These are phyloP conservation scores for Epichloe coenophiala DNA, from an alignment of 2,329 filamentous ascomycete genomes.

Conservation along the genomic window DNA sequence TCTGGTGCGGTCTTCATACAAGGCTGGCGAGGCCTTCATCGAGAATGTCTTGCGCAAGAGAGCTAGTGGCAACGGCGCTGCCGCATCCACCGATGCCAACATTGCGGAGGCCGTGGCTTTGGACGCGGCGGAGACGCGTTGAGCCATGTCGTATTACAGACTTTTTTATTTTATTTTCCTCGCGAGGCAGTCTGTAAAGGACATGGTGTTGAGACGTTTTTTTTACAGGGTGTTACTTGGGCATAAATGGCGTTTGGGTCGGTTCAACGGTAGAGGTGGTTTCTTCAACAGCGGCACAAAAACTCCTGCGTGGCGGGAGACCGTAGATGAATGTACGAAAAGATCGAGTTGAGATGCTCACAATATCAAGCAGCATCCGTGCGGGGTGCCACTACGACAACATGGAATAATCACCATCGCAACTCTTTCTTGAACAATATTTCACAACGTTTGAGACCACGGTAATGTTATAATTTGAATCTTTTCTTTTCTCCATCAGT, in stretches of 20 bases:
- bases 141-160: background rate
- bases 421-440: no score
- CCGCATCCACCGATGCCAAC: constrained; percentile 12
- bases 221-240: background rate
- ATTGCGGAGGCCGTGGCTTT: constrained; percentile 27
- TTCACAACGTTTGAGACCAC: no score
- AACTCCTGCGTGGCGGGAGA: background rate
- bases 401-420: background rate
- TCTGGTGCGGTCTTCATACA: constrained; percentile 88
- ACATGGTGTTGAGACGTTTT: background rate
- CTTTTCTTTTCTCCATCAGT: background rate
- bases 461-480: background rate
- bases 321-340: background rate
- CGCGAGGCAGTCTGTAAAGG: constrained; percentile 6
- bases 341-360: background rate
- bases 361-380: background rate
- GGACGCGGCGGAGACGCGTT: constrained; percentile 18
- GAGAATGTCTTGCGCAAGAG: constrained; percentile 94
- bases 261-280: constrained; percentile 16
- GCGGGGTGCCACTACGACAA: background rate
- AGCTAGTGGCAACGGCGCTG: constrained; percentile 27
- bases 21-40: constrained; percentile 96
- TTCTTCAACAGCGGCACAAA: constrained; percentile 16
- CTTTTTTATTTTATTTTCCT: no score
- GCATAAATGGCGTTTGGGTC: constrained; percentile 6